Percentiles rank a stretch among this genome's conserved stretches.
Evolutionary conservation across 805 yeast genomes (phyloP).

Genomic region (Candida chauliodis): DNA sequence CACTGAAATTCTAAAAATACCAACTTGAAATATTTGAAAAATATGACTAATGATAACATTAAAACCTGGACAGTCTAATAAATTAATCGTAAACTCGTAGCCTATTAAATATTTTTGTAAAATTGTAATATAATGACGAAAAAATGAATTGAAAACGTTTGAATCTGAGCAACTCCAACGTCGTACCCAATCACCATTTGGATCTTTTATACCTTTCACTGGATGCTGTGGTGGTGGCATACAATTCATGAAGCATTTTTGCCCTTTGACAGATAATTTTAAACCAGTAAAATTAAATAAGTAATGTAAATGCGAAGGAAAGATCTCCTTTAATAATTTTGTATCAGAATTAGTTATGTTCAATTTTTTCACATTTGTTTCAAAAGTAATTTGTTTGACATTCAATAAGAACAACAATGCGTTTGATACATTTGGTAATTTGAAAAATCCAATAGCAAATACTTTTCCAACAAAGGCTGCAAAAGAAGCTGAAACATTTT

Average conservation of each 20-base stretch:
- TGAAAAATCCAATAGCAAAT: slow-evolving; percentile 59
- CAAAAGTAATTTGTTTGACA: slow-evolving; percentile 47
- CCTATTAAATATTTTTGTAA: slow-evolving; percentile 11
- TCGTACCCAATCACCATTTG: slow-evolving; percentile 60
- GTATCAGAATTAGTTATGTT: background rate
- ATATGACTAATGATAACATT: slow-evolving; percentile 43
- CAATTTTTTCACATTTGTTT: slow-evolving; percentile 13
- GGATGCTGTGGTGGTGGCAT: slow-evolving; percentile 40
- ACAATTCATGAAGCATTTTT: slow-evolving; percentile 29
- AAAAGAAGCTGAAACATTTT: slow-evolving; percentile 51
- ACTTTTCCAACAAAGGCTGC: slow-evolving; percentile 70
- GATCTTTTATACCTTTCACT: slow-evolving; percentile 49
- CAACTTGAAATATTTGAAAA: slow-evolving; percentile 37
- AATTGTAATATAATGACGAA: slow-evolving; percentile 51
- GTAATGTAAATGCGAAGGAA: slow-evolving; percentile 28
- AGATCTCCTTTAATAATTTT: slow-evolving; percentile 9
- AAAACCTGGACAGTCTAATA: slow-evolving; percentile 42
- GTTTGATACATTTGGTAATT: slow-evolving; percentile 49
- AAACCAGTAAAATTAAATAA: slow-evolving; percentile 32
- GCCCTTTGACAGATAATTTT: slow-evolving; percentile 20
- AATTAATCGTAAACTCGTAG: slow-evolving; percentile 5
- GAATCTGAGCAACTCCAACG: slow-evolving; percentile 58
- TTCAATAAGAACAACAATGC: slow-evolving; percentile 56
- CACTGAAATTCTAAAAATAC: slow-evolving; percentile 22
- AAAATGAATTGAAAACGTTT: slow-evolving; percentile 57